These are phyloP conservation scores for Chaetoscypha palmicola DNA, from an alignment of 2,329 filamentous ascomycete genomes.

Conservation along the genomic window DNA sequence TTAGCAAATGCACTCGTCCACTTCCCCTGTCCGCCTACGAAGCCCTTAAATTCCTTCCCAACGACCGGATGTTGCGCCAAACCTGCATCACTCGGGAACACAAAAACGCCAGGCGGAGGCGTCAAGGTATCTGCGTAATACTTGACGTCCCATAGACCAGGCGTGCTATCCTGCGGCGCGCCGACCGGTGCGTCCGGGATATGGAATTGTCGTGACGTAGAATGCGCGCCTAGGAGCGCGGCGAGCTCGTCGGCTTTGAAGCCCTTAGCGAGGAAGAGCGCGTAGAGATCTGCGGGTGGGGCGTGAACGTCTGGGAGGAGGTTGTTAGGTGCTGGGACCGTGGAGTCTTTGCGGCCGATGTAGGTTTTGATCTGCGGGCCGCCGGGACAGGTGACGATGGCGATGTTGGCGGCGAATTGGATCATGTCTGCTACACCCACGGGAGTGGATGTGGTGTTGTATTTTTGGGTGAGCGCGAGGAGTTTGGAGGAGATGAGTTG, in stretches of 20 bases:
- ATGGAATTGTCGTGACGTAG: slow-evolving; percentile 28
- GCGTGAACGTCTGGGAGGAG: slow-evolving; percentile 6
- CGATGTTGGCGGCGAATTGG: slow-evolving; percentile 12
- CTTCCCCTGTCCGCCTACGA: slow-evolving; percentile 30
- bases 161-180: slow-evolving; percentile 30
- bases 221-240: slow-evolving; percentile 34
- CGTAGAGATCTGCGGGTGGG: slow-evolving; percentile 16
- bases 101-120: slow-evolving; percentile 41
- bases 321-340: background rate
- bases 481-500: slow-evolving; percentile 14
- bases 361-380: slow-evolving; percentile 14
- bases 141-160: slow-evolving; percentile 33
- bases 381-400: slow-evolving; percentile 14
- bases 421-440: slow-evolving; percentile 16
- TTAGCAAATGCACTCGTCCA: slow-evolving; percentile 31
- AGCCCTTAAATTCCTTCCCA: slow-evolving; percentile 31
- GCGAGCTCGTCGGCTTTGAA: slow-evolving; percentile 33
- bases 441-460: background rate
- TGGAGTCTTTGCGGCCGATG: slow-evolving; percentile 16
- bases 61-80: slow-evolving; percentile 80
- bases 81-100: slow-evolving; percentile 87
- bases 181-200: slow-evolving; percentile 24
- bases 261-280: slow-evolving; percentile 32
- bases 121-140: slow-evolving; percentile 32
- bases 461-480: slow-evolving; percentile 9